A percentile compares a stretch with the other conserved stretches of the same genome.
Conservation (phyloP, 768 basidiomycete genomes). For the Naganishia randhawae region DNA sequence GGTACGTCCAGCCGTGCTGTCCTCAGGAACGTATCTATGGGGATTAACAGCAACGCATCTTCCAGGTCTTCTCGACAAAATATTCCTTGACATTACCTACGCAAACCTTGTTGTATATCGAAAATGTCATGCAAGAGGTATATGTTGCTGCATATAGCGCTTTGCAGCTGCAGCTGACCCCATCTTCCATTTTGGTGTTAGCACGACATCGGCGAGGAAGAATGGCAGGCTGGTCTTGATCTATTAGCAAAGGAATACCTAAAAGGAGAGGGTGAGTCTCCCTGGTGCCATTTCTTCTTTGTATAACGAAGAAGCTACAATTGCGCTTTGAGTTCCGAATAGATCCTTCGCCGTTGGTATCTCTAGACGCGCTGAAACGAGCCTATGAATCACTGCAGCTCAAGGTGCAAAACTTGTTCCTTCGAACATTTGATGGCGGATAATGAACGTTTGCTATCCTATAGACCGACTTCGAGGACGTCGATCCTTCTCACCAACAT, state of each 20-base stretch:
- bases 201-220: slow-evolving; percentile 33
- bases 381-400: slow-evolving; percentile 46
- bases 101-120: slow-evolving; percentile 43
- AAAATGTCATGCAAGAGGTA: slow-evolving; percentile 45
- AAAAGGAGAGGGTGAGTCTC: slow-evolving; percentile 46
- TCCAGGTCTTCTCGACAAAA: slow-evolving; percentile 49
- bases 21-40: neutral
- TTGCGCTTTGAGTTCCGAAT: neutral
- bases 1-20: neutral
- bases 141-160: neutral
- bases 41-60: too few relatives aligned
- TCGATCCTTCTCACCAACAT: neutral
- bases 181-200: neutral
- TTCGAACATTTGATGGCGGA: neutral
- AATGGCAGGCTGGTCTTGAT: slow-evolving; percentile 45
- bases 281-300: neutral
- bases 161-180: neutral
- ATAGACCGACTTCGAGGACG: slow-evolving; percentile 35
- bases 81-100: slow-evolving; percentile 48
- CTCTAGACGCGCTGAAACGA: slow-evolving; percentile 40
- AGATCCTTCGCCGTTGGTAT: slow-evolving; percentile 49
- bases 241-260: slow-evolving; percentile 50
- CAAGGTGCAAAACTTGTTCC: neutral
- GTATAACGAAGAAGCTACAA: neutral
- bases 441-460: neutral